phyloP scores from a whole-genome alignment of 768 basidiomycete species.

The Suillus fuscotomentosus region DNA sequence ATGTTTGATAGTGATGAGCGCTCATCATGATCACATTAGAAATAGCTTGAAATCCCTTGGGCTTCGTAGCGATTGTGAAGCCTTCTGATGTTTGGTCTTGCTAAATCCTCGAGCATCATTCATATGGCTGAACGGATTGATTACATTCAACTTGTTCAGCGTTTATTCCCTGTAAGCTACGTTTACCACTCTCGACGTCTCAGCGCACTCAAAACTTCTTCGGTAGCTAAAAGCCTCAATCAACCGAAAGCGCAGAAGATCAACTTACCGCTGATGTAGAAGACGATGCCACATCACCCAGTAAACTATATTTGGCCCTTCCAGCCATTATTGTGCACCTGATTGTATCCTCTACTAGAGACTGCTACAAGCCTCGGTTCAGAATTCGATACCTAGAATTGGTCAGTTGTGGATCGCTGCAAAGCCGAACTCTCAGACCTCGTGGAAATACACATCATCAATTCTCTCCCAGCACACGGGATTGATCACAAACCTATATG shows the following conservation, averaged over 20 bases:
- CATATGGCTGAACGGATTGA: no score
- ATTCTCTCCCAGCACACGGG: not conserved
- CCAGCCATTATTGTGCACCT: not conserved
- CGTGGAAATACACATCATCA: not conserved
- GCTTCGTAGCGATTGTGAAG: slow-evolving; percentile 3
- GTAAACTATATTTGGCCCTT: not conserved
- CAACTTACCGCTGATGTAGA: no score
- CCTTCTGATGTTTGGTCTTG: slow-evolving; percentile 1
- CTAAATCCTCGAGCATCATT: no score
- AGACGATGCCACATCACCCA: not conserved
- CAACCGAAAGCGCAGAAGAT: no score
- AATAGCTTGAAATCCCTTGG: not conserved
- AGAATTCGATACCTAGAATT: not conserved
- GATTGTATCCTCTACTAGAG: no score
- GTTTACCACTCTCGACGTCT: no score
- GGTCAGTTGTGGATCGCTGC: slow-evolving; percentile 7
- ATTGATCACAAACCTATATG: not conserved
- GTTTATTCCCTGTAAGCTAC: no score
- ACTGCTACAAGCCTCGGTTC: no score
- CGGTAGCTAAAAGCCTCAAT: no score
- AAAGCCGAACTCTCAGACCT: not conserved
- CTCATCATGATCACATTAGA: not conserved
- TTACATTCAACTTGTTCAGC: no score
- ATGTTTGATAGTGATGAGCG: not conserved
- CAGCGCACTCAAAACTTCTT: no score